Conservation (phyloP, 2,329 filamentous ascomycete species). For the Piedraia hortae region DNA sequence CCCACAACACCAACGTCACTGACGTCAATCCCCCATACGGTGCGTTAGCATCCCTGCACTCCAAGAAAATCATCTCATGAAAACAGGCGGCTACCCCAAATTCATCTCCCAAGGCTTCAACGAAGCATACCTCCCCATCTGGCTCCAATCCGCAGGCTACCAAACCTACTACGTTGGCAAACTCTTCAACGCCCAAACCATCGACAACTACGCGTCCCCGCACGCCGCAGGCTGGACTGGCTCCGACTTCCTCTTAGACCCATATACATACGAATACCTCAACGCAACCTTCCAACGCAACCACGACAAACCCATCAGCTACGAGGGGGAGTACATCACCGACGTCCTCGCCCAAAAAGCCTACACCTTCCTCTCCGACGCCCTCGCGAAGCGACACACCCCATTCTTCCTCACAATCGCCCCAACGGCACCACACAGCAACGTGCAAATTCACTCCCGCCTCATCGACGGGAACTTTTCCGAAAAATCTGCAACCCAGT, state of each 20-base stretch:
- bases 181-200: constrained; percentile 36
- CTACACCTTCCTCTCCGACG: constrained; percentile 25
- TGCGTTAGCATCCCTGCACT: constrained; percentile 5
- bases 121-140: constrained; percentile 38
- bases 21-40: constrained; percentile 26
- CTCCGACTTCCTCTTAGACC: constrained; percentile 23
- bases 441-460: constrained; percentile 16
- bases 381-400: constrained; percentile 3
- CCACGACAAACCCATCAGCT: constrained; percentile 25
- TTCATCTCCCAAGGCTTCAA: constrained; percentile 37
- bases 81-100: constrained; percentile 31
- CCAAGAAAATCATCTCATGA: not conserved
- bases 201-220: constrained; percentile 32
- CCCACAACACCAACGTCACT: constrained; percentile 47
- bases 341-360: constrained; percentile 35
- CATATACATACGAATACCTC: constrained; percentile 38
- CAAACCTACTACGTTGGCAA: constrained; percentile 47
- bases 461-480: constrained; percentile 11
- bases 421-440: constrained; percentile 38
- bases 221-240: constrained; percentile 30
- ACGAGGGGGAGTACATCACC: constrained; percentile 26
- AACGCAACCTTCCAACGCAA: constrained; percentile 38
- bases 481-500: constrained; percentile 2
- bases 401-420: constrained; percentile 43
- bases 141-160: constrained; percentile 39